Conservation (phyloP, 441 rosid genomes). For the Sinapis alba region DNA sequence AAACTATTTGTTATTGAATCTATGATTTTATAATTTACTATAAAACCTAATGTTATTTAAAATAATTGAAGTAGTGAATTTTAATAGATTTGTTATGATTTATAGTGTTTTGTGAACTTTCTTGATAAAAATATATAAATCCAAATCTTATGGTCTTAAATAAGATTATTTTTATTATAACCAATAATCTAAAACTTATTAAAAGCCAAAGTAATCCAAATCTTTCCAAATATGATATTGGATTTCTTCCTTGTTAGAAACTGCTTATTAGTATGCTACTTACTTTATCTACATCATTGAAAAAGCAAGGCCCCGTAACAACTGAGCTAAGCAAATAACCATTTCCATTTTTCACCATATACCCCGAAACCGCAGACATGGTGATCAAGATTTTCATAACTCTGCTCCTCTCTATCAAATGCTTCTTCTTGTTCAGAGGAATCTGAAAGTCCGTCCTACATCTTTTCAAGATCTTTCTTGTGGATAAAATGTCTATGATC, state of each 20-base stretch:
- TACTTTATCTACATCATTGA: not conserved
- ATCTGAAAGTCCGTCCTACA: slow-evolving; percentile 19
- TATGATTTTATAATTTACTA: not conserved
- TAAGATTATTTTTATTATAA: not conserved
- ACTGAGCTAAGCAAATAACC: slow-evolving; percentile 13
- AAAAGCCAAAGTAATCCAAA: not conserved
- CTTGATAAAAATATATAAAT: not conserved
- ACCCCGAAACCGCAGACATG: slow-evolving; percentile 31
- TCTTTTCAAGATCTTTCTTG: slow-evolving; percentile 7
- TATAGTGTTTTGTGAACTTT: not conserved
- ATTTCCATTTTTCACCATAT: slow-evolving; percentile 1
- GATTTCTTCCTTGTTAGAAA: not conserved
- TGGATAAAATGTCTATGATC: slow-evolving; percentile 2
- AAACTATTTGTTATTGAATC: not conserved
- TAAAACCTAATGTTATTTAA: not conserved
- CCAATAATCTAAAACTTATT: not conserved
- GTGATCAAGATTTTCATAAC: slow-evolving; percentile 31
- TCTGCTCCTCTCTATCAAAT: slow-evolving; percentile 18
- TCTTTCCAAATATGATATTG: not conserved
- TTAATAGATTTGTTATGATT: not conserved
- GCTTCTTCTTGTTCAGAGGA: slow-evolving; percentile 13
- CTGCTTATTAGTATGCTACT: not conserved
- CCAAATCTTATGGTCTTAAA: not conserved
- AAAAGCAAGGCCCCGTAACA: not conserved
- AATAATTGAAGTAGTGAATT: not conserved